Conservation (phyloP, 345 rosid species). For the Noccaea caerulescens region DNA sequence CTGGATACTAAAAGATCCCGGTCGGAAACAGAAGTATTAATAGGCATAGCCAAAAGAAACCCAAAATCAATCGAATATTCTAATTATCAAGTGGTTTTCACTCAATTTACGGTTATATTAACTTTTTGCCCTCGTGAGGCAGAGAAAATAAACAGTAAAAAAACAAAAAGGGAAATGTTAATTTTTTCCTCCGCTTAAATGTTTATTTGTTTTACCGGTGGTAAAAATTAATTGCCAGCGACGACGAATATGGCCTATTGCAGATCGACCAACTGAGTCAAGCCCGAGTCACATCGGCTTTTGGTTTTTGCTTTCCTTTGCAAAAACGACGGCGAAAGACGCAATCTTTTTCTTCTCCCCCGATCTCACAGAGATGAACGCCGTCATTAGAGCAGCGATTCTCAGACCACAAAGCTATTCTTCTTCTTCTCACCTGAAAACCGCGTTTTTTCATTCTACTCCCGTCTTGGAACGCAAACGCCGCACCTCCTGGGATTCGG, state of each 20-base stretch:
- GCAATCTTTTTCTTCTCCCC: slow-evolving; percentile 15
- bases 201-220: neutral
- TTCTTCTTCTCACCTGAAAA: slow-evolving; percentile 33
- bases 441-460: slow-evolving; percentile 64
- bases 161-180: neutral
- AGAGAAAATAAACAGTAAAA: neutral
- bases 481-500: slow-evolving; percentile 49
- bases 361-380: slow-evolving; percentile 48
- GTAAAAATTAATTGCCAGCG: slow-evolving; percentile 1
- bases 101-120: slow-evolving; percentile 17
- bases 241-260: neutral
- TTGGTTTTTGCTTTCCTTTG: slow-evolving; percentile 9
- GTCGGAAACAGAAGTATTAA: neutral
- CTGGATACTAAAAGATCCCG: neutral
- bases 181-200: neutral
- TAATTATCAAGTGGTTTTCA: slow-evolving; percentile 24
- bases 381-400: slow-evolving; percentile 51
- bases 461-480: slow-evolving; percentile 69
- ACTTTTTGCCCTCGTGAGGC: slow-evolving; percentile 26
- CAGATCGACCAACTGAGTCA: slow-evolving; percentile 38
- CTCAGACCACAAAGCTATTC: slow-evolving; percentile 42
- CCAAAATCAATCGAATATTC: slow-evolving; percentile 1
- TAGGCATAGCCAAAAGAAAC: neutral
- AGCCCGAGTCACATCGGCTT: slow-evolving; percentile 40
- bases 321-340: slow-evolving; percentile 21